A percentile compares a stretch with the other conserved stretches of the same genome.
These are phyloP conservation scores for Phialophora chinensis DNA, from an alignment of 2,329 filamentous ascomycete genomes.

Conservation along the genomic window DNA sequence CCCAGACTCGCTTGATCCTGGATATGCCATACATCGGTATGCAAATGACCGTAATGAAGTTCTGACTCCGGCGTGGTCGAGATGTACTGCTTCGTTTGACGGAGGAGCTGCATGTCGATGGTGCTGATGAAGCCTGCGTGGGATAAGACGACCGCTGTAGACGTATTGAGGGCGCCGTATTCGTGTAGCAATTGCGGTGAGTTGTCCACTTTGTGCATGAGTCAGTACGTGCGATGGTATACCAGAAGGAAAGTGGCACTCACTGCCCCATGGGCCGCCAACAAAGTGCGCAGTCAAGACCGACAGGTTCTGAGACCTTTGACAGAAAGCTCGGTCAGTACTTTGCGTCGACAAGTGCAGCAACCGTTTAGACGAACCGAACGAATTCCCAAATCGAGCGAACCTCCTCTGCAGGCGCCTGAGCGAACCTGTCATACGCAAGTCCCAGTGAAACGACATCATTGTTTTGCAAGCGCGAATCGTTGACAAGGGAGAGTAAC, in stretches of 20 bases:
- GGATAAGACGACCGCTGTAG: constrained; percentile 9
- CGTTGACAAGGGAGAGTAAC: not conserved
- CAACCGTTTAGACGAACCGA: not conserved
- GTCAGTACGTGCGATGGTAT: too few relatives aligned
- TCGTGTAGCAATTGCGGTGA: not conserved
- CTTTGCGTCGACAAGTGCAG: not conserved
- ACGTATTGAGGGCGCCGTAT: not conserved
- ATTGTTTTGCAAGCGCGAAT: not conserved
- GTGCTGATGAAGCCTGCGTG: constrained; percentile 13
- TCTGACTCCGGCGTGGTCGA: constrained; percentile 66
- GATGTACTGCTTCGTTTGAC: constrained; percentile 58
- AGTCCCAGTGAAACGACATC: not conserved
- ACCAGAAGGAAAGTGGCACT: not conserved
- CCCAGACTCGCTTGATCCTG: constrained; percentile 61
- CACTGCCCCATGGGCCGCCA: not conserved
- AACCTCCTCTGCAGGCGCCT: not conserved
- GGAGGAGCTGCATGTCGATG: constrained; percentile 51
- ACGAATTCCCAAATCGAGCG: not conserved
- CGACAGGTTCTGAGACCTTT: not conserved
- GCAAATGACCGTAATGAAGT: constrained; percentile 63
- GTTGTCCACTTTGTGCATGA: not conserved
- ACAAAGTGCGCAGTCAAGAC: not conserved
- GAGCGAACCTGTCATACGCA: not conserved
- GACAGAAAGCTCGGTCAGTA: not conserved
- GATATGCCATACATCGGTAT: constrained; percentile 52